Evolutionary conservation across 768 basidiomycete species (phyloP), one percentile per base, ranked within the genome.

Genomic region (Agaricus bisporus): DNA sequence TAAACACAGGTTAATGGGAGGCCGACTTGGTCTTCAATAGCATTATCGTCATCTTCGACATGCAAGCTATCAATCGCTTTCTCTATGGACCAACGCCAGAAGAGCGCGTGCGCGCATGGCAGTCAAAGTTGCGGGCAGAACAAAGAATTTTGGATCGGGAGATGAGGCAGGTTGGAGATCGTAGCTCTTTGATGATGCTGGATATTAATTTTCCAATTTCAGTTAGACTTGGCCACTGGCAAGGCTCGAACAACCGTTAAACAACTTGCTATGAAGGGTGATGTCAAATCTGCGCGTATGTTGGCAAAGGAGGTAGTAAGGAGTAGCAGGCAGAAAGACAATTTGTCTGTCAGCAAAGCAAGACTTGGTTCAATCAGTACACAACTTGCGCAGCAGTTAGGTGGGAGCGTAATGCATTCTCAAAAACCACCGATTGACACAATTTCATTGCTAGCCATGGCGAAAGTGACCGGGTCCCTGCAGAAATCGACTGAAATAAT

Each of bases 401-500:
- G 97, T 98, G 61, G 59, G 86, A 72, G 22, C 25, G 14, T 29
- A n/a, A 48, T 15, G 37, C 50, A 6, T 57, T 22, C 43, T 47
- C 26, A 11, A 6, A 32, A 8, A 46, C 32, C 36, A 47, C 46
- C 56, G 41, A 28, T 48, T 18, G 49, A 43, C 18, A 15, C 15
- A 39, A 36, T 35, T 32, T 32, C 32, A 32, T 18, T 5, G 10
- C 26, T 60, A 98, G 97, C 97, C 0, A 89, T 98, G 87, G 70
- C 86, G 58, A 99, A 98, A 73, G 91, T 98, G 38, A 98, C 97
- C 8, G 97, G 97, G n/a, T 83, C 95, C 5, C 74, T 99, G 57
- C 95, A 98, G 71, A 97, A 94, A 69, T 97, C 94, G 6, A 94
- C 95, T 1, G 95, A 98, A 67, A 98, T 98, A 57, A 98, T 99